phyloP scores from a whole-genome alignment of 805 yeast genomes.

The Teunomyces aglyptinius region DNA sequence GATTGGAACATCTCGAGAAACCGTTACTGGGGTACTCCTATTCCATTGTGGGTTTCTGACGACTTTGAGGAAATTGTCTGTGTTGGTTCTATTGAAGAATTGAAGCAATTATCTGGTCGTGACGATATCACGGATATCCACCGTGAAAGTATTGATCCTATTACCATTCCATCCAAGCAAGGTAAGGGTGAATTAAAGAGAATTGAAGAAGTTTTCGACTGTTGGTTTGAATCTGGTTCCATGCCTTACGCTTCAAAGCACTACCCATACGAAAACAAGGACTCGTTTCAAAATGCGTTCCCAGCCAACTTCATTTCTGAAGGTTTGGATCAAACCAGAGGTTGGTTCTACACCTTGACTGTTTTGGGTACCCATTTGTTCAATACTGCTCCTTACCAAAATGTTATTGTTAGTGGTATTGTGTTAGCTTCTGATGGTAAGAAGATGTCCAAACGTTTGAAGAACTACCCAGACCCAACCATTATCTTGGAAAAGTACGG shows the following conservation, averaged over 20 bases:
- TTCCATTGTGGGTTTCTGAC: constrained; percentile 96
- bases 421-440: constrained; percentile 98
- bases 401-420: constrained; percentile 94
- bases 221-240: constrained; percentile 99
- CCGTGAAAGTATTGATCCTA: constrained; percentile 86
- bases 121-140: constrained; percentile 84
- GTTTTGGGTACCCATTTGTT: constrained; percentile 95
- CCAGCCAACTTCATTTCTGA: constrained; percentile 98
- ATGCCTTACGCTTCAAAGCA: constrained; percentile 98
- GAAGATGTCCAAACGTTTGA: constrained; percentile 97
- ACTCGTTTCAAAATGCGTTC: constrained; percentile 67
- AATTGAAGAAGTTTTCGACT: constrained; percentile 96
- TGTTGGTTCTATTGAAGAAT: constrained; percentile 86
- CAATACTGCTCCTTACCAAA: constrained; percentile 88
- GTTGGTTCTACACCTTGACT: constrained; percentile 97
- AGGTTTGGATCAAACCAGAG: constrained; percentile 99
- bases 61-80: constrained; percentile 92
- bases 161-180: constrained; percentile 86
- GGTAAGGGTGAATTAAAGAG: constrained; percentile 89
- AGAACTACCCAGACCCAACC: constrained; percentile 96
- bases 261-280: constrained; percentile 89
- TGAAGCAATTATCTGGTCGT: constrained; percentile 80
- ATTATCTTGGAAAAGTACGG: constrained; percentile 83
- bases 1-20: constrained; percentile 99
- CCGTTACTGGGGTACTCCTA: constrained; percentile 99